phyloP scores from a whole-genome alignment of 305 asterid species.

The Fraxinus xanthoxyloides region DNA sequence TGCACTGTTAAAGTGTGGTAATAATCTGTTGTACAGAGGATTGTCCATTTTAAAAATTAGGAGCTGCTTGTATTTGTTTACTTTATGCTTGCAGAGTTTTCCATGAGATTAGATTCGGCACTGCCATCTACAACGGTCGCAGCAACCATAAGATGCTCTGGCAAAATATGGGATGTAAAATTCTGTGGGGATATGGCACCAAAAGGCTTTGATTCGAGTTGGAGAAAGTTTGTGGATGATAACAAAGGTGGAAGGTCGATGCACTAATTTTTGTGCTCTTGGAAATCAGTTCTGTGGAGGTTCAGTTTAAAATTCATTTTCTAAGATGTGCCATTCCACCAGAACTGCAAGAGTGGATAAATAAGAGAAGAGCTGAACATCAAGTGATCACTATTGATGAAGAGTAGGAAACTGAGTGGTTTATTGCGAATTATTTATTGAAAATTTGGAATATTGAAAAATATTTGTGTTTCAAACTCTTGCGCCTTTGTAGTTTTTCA shows the following conservation, averaged over 20 bases:
- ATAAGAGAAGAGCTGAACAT: neutral
- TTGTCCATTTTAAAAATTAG: too few species aligned
- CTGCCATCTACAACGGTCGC: too few species aligned
- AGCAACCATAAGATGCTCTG: too few species aligned
- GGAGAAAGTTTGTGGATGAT: too few species aligned
- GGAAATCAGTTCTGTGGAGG: slow-evolving; percentile 7
- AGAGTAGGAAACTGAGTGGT: neutral
- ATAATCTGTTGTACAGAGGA: too few species aligned
- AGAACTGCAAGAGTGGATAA: slow-evolving; percentile 15
- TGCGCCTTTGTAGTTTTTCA: neutral
- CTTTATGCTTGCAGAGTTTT: neutral
- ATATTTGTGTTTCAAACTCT: neutral
- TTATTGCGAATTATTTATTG: neutral
- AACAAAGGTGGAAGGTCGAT: slow-evolving; percentile 10
- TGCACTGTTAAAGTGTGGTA: too few species aligned
- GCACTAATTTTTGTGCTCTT: slow-evolving; percentile 20
- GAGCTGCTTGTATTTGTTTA: too few species aligned
- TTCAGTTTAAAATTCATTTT: slow-evolving; percentile 23
- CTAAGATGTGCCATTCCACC: slow-evolving; percentile 23
- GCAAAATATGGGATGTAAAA: too few species aligned
- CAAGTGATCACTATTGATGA: neutral
- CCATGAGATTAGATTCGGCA: too few species aligned
- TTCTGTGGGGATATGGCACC: too few species aligned
- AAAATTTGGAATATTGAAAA: neutral
- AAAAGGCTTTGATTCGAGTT: too few species aligned